phyloP scores from a whole-genome alignment of 2,329 filamentous ascomycete genomes.

The Colletotrichum limetticola region DNA sequence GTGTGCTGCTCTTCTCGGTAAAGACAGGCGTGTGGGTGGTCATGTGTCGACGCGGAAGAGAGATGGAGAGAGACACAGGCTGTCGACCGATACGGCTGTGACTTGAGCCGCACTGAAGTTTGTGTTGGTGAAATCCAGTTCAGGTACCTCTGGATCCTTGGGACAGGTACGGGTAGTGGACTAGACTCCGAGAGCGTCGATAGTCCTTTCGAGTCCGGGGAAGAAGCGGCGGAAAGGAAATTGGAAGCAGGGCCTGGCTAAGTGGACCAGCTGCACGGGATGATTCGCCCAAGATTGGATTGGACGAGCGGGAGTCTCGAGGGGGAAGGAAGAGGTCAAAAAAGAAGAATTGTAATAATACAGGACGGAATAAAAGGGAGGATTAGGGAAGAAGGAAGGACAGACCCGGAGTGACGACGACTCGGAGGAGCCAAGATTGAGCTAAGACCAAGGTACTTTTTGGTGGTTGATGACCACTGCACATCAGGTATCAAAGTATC shows the following conservation, averaged over 20 bases:
- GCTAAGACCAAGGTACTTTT: not conserved
- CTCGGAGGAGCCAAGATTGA: not conserved
- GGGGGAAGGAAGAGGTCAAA: not conserved
- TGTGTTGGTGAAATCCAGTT: not conserved
- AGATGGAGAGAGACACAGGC: not conserved
- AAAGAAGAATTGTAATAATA: not conserved
- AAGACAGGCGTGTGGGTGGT: constrained; percentile 4
- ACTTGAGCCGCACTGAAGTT: constrained; percentile 24
- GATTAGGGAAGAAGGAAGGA: not conserved
- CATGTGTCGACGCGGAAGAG: constrained; percentile 7
- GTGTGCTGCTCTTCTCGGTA: not conserved
- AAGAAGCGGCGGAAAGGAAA: constrained; percentile 19
- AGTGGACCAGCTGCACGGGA: constrained; percentile 4
- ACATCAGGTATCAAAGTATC: no score
- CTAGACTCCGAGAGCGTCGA: not conserved
- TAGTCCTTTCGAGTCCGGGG: constrained; percentile 29
- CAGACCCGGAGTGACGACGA: not conserved
- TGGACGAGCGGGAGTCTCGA: not conserved
- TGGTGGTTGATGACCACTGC: not conserved
- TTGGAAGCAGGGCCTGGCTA: constrained; percentile 3
- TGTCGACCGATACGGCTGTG: not conserved
- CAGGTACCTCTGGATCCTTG: not conserved
- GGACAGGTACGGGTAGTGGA: not conserved
- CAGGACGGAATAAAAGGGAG: not conserved
- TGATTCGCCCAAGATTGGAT: constrained; percentile 20